phyloP scores from a whole-genome alignment of 208 protist genomes.

The Porcisia hertigi region DNA sequence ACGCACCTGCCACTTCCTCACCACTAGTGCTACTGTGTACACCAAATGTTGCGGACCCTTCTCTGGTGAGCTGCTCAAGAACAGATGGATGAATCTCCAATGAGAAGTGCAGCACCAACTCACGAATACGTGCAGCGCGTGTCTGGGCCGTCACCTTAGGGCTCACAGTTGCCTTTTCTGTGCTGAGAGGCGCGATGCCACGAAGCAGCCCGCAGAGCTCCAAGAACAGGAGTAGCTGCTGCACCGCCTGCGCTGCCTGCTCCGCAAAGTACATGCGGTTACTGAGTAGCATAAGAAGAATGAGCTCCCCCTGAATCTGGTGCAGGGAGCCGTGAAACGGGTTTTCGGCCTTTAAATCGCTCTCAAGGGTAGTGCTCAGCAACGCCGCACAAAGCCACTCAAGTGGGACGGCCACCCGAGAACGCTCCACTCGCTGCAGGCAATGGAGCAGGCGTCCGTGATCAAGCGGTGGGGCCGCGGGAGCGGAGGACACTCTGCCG shows the following conservation, averaged over 20 bases:
- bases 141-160: neutral
- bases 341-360: constrained; percentile 67
- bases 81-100: constrained; percentile 42
- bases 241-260: constrained; percentile 48
- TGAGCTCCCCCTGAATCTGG: constrained; percentile 40
- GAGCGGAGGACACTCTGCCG: neutral
- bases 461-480: neutral
- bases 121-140: constrained; percentile 23
- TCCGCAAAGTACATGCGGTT: constrained; percentile 63
- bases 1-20: neutral
- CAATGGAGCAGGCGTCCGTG: constrained; percentile 24
- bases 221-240: constrained; percentile 51
- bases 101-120: constrained; percentile 52
- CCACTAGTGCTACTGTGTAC: neutral
- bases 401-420: constrained; percentile 36
- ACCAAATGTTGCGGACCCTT: neutral
- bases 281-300: constrained; percentile 69
- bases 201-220: constrained; percentile 55
- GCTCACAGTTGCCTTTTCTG: neutral
- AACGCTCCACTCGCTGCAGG: constrained; percentile 33
- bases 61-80: constrained; percentile 24
- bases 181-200: constrained; percentile 10
- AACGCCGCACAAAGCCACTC: constrained; percentile 65
- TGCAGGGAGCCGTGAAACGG: constrained; percentile 49
- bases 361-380: constrained; percentile 50